Evolutionary conservation across 2,329 filamentous ascomycete species (phyloP).

Genomic region (Verticillium nonalfalfae): DNA sequence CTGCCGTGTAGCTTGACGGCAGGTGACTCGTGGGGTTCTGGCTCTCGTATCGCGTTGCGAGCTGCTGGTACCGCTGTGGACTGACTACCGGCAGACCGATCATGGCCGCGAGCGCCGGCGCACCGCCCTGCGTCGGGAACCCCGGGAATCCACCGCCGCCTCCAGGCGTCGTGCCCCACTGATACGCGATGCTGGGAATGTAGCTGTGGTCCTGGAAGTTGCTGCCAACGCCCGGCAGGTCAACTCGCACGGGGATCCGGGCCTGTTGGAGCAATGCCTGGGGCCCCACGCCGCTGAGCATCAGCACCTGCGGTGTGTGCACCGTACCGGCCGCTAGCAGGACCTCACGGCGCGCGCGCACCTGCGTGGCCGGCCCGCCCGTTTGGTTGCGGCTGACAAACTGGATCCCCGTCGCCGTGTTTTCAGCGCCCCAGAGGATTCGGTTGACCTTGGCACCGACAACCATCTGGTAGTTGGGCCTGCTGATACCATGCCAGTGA

Average conservation of each 20-base stretch:
- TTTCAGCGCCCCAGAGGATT: conserved; percentile 14
- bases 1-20: conserved; percentile 12
- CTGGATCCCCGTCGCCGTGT: conserved; percentile 19
- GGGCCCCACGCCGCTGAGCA: conserved; percentile 37
- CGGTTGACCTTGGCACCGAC: conserved; percentile 15
- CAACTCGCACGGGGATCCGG: conserved; percentile 27
- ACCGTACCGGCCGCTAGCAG: conserved; percentile 28
- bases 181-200: conserved; percentile 13
- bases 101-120: conserved; percentile 15
- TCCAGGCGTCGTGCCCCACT: conserved; percentile 5
- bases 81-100: conserved; percentile 15
- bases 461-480: conserved; percentile 18
- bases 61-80: conserved; percentile 11
- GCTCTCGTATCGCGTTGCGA: conserved; percentile 10
- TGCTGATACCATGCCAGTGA: conserved; percentile 15
- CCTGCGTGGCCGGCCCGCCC: not conserved
- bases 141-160: conserved; percentile 4
- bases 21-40: conserved; percentile 14
- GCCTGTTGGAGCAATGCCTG: conserved; percentile 23
- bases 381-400: conserved; percentile 16
- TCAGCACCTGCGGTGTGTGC: conserved; percentile 32
- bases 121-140: conserved; percentile 4
- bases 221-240: conserved; percentile 37
- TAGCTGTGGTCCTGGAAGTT: conserved; percentile 31
- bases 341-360: conserved; percentile 24